Percentiles rank a stretch among this genome's conserved stretches.
Evolutionary conservation across 306 rosid species (phyloP).

Genomic region (Glycyrrhiza uralensis): DNA sequence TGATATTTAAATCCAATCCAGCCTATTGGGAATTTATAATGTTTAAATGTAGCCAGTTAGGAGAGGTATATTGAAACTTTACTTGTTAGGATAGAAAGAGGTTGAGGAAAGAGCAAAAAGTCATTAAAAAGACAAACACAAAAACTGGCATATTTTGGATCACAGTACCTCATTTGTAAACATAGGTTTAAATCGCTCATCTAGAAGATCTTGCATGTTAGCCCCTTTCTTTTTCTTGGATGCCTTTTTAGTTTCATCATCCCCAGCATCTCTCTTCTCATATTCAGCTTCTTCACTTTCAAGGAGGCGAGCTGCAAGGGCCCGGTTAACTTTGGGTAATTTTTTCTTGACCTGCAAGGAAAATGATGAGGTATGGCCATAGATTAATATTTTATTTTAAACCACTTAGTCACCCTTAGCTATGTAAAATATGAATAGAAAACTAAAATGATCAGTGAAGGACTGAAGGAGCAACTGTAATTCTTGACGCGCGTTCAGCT

Average conservation of each 20-base stretch:
- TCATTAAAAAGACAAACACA: not conserved
- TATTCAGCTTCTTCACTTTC: conserved; percentile 56
- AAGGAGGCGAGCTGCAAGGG: conserved; percentile 61
- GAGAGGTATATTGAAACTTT: not conserved
- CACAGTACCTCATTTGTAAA: conserved; percentile 62
- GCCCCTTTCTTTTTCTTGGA: conserved; percentile 75
- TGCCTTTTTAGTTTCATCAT: conserved; percentile 47
- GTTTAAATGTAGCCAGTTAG: not conserved
- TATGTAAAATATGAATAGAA: not conserved
- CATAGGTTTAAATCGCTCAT: conserved; percentile 61
- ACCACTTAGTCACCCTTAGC: conserved; percentile 13
- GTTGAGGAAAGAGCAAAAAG: not conserved
- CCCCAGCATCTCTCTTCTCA: conserved; percentile 49
- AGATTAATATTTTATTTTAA: conserved; percentile 14
- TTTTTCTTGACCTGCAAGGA: conserved; percentile 66
- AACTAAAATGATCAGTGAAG: conserved; percentile 4
- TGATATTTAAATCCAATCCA: not conserved
- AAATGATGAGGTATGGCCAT: conserved; percentile 21
- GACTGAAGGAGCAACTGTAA: conserved; percentile 65
- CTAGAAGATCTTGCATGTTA: conserved; percentile 55
- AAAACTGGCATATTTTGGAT: conserved; percentile 5
- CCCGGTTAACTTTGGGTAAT: conserved; percentile 76
- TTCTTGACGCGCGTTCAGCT: conserved; percentile 72
- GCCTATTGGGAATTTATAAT: not conserved
- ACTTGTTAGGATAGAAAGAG: not conserved